Evolutionary conservation across 352 stramenopile species (phyloP).

Genomic region (Phytophthora fragariaefolia): DNA sequence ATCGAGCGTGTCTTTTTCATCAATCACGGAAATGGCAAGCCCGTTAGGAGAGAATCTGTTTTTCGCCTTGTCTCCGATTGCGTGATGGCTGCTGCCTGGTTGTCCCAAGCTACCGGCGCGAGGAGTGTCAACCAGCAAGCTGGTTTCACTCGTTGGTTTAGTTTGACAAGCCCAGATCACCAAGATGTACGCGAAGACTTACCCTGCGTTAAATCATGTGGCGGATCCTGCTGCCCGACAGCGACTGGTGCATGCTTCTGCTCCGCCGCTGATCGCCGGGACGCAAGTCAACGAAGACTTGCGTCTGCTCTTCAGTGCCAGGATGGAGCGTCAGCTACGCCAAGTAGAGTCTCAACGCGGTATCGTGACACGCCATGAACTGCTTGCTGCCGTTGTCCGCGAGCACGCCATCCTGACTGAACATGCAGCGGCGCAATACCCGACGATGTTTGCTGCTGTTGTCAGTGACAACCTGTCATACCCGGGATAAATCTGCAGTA

Average conservation of each 20-base stretch:
- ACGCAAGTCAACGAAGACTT: constrained; percentile 16
- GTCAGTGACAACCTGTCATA: too few relatives aligned
- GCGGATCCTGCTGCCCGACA: constrained; percentile 16
- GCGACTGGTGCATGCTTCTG: constrained; percentile 14
- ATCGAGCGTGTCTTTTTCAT: too few relatives aligned
- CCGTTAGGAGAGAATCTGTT: neutral
- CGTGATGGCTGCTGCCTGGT: neutral
- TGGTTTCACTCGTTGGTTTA: constrained; percentile 15
- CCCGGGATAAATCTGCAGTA: constrained; percentile 23
- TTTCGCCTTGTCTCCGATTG: neutral
- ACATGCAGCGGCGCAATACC: constrained; percentile 17
- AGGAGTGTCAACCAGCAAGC: too few relatives aligned
- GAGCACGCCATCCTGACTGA: constrained; percentile 20
- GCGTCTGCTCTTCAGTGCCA: constrained; percentile 23
- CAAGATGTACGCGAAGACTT: constrained; percentile 32
- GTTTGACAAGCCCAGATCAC: neutral
- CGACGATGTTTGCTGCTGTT: constrained; percentile 14
- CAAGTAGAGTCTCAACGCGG: constrained; percentile 26
- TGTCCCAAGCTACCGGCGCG: too few relatives aligned
- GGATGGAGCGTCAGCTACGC: constrained; percentile 23
- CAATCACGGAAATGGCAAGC: too few relatives aligned
- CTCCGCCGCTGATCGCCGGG: constrained; percentile 13
- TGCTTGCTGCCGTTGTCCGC: constrained; percentile 18
- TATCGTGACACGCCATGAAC: constrained; percentile 16
- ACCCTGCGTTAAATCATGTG: constrained; percentile 21